Evolutionary conservation across 2,329 filamentous ascomycete genomes (phyloP).

Genomic region (Fusarium torreyae): DNA sequence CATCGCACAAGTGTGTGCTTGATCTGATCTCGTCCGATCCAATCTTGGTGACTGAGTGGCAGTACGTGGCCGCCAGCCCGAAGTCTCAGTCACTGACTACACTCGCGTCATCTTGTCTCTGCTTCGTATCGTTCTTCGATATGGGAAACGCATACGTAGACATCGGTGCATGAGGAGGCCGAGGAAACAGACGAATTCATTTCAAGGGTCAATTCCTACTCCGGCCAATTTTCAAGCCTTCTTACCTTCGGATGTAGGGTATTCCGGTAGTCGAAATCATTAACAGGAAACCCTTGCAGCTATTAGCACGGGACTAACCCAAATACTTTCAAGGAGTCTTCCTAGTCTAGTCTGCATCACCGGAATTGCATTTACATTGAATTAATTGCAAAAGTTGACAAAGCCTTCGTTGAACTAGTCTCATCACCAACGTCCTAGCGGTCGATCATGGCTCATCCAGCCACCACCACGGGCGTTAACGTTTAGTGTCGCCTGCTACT

Average conservation of each 20-base stretch:
- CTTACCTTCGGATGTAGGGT: neutral
- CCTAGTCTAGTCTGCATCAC: neutral
- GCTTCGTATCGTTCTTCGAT: constrained; percentile 4
- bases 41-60: constrained; percentile 3
- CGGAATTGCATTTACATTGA: neutral
- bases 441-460: constrained; percentile 40
- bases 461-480: constrained; percentile 13
- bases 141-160: neutral
- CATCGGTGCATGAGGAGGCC: neutral
- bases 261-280: neutral
- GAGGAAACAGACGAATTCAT: neutral
- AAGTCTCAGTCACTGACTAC: constrained; percentile 6
- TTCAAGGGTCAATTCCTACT: constrained; percentile 1
- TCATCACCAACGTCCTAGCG: constrained; percentile 19
- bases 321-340: neutral
- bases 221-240: neutral
- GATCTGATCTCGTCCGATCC: constrained; percentile 24
- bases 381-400: neutral
- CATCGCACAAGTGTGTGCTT: constrained; percentile 23
- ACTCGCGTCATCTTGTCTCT: constrained; percentile 11
- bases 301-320: neutral
- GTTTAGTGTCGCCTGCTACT: neutral
- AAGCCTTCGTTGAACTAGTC: constrained; percentile 12
- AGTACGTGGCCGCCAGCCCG: neutral
- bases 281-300: neutral